Evolutionary conservation across 2,329 filamentous ascomycete genomes (phyloP).

Genomic region (Diaporthe humulicola): DNA sequence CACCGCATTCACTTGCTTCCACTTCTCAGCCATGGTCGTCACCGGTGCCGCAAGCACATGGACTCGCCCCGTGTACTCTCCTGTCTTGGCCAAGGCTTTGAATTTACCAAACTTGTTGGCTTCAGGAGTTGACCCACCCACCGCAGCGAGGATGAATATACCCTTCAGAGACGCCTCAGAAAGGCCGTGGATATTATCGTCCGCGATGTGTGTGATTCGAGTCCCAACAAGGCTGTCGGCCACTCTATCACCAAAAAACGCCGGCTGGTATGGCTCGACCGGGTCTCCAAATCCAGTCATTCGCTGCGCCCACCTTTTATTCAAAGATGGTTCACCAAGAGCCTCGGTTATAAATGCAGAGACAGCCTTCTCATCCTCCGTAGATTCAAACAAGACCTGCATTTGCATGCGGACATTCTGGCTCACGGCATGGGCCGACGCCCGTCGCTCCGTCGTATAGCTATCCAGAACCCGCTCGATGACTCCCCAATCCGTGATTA

Average conservation of each 20-base stretch:
- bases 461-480: slow-evolving; percentile 36
- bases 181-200: slow-evolving; percentile 1
- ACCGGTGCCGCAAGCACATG: background rate
- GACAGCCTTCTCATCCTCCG: slow-evolving; percentile 13
- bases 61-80: background rate
- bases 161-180: slow-evolving; percentile 4
- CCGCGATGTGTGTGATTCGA: slow-evolving; percentile 24
- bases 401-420: slow-evolving; percentile 22
- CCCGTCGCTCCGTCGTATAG: slow-evolving; percentile 31
- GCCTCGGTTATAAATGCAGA: slow-evolving; percentile 33
- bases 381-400: background rate
- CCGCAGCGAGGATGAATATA: slow-evolving; percentile 37
- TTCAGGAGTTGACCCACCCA: background rate
- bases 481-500: background rate
- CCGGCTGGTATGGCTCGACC: slow-evolving; percentile 29
- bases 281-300: slow-evolving; percentile 36
- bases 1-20: slow-evolving; percentile 23
- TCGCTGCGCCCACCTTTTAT: slow-evolving; percentile 28
- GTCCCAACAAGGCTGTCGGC: slow-evolving; percentile 18
- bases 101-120: background rate
- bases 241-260: background rate
- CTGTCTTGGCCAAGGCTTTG: background rate
- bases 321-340: slow-evolving; percentile 22
- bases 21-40: slow-evolving; percentile 8
- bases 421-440: slow-evolving; percentile 4